Base-by-base conservation (phyloP, 2,329 filamentous ascomycete genomes). In the Bipolaris gigantea region DNA sequence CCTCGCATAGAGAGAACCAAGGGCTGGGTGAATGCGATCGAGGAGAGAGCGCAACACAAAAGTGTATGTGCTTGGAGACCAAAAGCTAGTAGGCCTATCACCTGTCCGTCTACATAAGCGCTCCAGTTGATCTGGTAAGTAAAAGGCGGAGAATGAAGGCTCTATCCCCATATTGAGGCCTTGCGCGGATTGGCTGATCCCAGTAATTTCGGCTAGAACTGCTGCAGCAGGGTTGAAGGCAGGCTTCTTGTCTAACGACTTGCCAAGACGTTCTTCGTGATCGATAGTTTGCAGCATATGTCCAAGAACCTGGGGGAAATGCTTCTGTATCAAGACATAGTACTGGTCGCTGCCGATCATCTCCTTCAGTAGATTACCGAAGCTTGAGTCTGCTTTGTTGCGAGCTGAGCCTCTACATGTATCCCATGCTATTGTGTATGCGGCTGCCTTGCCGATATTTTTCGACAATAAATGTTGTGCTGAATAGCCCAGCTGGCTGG, bases 1-100 rank as follows among this genome's bases (percentile, higher is more conserved):
- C 70, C 91, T 94, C 34, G 90, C 89, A 72, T 97, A 89, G 5
- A 97, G 79, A 18, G 94, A 89, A 0, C 94, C 95, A 5, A 97
- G 78, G 0, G 92, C 89, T 18, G 88, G 84, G 66, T 95, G 87
- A 16, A 97, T 88, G 1, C 87, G 88, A 69, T 91, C 89, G 50
- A 99, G 79, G 2, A 99, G 81, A 59, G 83, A 87, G 47, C 95
- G 85, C 48, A 89, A 85, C 23, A 95, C 83, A 54, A 86, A 88
- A 0, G 87, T 84, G 46, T 92, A 86, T 36, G 92, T 77, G 3
- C 89, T 82, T 5, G 91, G 84, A 0, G 86, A 90, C 89, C 91
- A 96, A 11, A 96, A 80, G 5, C 74, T 81, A 48, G 77, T 76
- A 35, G 85, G 75, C 42, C 91, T 84, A 18, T 85, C 83, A 11